phyloP scores from a whole-genome alignment of 2,329 filamentous ascomycete genomes.

The Stemphylium vesicarium region DNA sequence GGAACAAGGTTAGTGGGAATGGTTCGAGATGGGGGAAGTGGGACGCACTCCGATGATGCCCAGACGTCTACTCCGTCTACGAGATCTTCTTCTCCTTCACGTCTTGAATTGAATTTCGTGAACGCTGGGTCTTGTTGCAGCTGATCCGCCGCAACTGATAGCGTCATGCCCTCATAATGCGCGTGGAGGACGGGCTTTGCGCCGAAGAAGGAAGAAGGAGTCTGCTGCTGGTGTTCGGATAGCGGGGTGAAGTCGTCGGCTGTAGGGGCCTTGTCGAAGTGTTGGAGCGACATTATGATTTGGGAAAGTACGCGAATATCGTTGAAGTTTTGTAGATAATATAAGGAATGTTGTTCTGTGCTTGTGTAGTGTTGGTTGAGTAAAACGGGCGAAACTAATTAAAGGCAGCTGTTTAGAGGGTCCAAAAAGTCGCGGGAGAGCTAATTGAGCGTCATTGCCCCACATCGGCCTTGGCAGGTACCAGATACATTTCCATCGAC shows the following conservation, averaged over 20 bases:
- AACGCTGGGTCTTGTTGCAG: conserved; percentile 56
- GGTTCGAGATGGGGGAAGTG: background rate
- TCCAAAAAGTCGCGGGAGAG: conserved; percentile 33
- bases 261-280: conserved; percentile 64
- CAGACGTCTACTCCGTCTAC: conserved; percentile 54
- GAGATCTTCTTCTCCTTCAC: conserved; percentile 36
- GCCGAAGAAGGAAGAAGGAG: conserved; percentile 73
- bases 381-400: no score
- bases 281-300: conserved; percentile 49
- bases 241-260: conserved; percentile 68
- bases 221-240: conserved; percentile 73
- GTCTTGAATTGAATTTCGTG: conserved; percentile 51
- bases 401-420: background rate
- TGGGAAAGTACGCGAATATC: no score
- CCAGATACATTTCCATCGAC: background rate
- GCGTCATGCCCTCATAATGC: conserved; percentile 63
- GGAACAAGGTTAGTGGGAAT: background rate
- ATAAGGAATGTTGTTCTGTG: no score
- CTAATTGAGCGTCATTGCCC: conserved; percentile 22
- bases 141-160: conserved; percentile 64
- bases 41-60: conserved; percentile 54
- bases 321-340: no score
- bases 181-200: conserved; percentile 75
- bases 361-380: background rate
- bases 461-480: conserved; percentile 18